Percentiles rank a stretch among this genome's conserved stretches.
Conservation (phyloP, 306 rosid genomes). For the Styphnolobium japonicum region DNA sequence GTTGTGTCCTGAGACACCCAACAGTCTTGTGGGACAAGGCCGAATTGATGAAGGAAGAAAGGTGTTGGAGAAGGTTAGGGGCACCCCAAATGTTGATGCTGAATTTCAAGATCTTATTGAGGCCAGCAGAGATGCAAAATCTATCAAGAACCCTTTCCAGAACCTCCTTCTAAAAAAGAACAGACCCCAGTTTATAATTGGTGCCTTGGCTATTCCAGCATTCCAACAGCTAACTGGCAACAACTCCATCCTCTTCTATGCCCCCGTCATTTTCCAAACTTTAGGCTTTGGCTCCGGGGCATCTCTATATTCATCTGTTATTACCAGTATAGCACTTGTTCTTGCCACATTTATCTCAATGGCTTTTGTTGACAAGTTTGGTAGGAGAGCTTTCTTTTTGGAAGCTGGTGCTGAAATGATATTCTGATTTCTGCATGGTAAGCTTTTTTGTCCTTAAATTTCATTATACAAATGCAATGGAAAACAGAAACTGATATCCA, state of each 20-base stretch:
- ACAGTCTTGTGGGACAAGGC: slow-evolving; percentile 69
- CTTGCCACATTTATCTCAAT: slow-evolving; percentile 64
- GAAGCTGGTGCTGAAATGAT: slow-evolving; percentile 85
- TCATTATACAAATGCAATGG: background rate
- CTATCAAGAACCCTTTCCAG: slow-evolving; percentile 47
- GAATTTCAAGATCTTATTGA: slow-evolving; percentile 62
- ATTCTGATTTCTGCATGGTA: slow-evolving; percentile 66
- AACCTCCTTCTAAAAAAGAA: slow-evolving; percentile 47
- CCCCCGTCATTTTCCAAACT: slow-evolving; percentile 67
- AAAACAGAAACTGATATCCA: background rate
- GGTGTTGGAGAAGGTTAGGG: slow-evolving; percentile 56
- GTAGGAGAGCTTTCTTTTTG: slow-evolving; percentile 73
- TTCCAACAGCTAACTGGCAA: no score
- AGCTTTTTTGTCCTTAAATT: background rate
- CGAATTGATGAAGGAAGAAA: slow-evolving; percentile 50
- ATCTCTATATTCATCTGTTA: slow-evolving; percentile 49
- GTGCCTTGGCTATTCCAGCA: slow-evolving; percentile 62
- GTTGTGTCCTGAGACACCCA: slow-evolving; percentile 71
- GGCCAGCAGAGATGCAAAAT: slow-evolving; percentile 54
- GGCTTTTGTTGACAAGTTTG: slow-evolving; percentile 52
- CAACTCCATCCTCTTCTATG: no score
- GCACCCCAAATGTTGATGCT: slow-evolving; percentile 55
- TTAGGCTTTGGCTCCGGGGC: slow-evolving; percentile 63
- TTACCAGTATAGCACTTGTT: slow-evolving; percentile 60
- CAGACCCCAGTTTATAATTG: slow-evolving; percentile 62